Percentiles rank a stretch among this genome's conserved stretches.
phyloP scores from a whole-genome alignment of 83 land plant genomes.

The Diphasiastrum complanatum region DNA sequence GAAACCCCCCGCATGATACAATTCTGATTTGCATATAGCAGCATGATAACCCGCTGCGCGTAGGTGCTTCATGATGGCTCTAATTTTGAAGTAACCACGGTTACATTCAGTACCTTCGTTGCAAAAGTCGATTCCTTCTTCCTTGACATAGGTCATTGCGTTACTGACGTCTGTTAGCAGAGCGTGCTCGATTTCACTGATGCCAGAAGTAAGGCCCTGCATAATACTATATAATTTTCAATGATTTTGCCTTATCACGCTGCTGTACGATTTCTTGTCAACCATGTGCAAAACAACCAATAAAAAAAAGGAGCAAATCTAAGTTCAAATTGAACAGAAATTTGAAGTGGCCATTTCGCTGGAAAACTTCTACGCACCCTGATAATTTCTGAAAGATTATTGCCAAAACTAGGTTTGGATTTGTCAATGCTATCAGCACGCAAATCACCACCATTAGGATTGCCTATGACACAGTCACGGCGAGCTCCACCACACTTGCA shows the following conservation, averaged over 20 bases:
- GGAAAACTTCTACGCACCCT: slow-evolving; percentile 32
- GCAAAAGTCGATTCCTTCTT: slow-evolving; percentile 38
- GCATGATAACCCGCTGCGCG: slow-evolving; percentile 62
- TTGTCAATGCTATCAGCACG: slow-evolving; percentile 37
- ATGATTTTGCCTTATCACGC: not conserved
- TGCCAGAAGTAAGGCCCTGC: slow-evolving; percentile 50
- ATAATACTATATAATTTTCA: slow-evolving; percentile 3
- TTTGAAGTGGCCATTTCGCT: not conserved
- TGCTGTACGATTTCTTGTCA: not conserved
- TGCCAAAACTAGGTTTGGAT: slow-evolving; percentile 27
- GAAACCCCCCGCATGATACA: slow-evolving; percentile 72
- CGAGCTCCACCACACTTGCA: slow-evolving; percentile 45
- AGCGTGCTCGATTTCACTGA: slow-evolving; percentile 42
- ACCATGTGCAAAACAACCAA: not conserved
- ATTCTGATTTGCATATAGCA: slow-evolving; percentile 76
- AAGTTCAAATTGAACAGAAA: not conserved
- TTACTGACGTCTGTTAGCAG: slow-evolving; percentile 45
- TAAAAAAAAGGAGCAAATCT: not conserved
- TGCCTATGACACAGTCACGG: slow-evolving; percentile 64
- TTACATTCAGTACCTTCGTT: slow-evolving; percentile 21
- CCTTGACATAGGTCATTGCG: slow-evolving; percentile 6
- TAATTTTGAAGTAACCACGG: slow-evolving; percentile 22
- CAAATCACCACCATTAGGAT: slow-evolving; percentile 31
- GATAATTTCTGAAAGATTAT: slow-evolving; percentile 44
- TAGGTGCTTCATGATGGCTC: slow-evolving; percentile 43